A percentile compares a stretch with the other conserved stretches of the same genome.
These are phyloP conservation scores for Trichoderma afroharzianum DNA, from an alignment of 2,329 filamentous ascomycete species.

Conservation along the genomic window DNA sequence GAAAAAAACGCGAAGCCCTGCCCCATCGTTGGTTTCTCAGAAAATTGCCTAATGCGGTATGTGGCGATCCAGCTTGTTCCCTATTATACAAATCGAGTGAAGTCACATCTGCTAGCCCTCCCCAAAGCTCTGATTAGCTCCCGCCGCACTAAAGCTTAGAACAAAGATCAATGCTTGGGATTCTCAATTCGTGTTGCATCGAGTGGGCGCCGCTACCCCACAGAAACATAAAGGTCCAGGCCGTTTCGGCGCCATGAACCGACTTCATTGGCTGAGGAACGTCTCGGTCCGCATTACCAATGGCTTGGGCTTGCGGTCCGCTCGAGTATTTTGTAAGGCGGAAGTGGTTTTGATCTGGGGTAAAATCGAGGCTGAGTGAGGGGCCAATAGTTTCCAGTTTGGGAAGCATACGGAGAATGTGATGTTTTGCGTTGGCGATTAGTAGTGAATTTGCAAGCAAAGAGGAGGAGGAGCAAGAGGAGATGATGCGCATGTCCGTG, in stretches of 20 bases:
- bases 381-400: background rate
- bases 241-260: background rate
- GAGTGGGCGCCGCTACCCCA: background rate
- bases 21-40: background rate
- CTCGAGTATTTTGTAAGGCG: background rate
- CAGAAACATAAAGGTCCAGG: background rate
- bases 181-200: background rate
- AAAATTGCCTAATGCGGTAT: slow-evolving; percentile 1
- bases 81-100: background rate
- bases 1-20: background rate
- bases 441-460: background rate
- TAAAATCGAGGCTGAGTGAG: background rate
- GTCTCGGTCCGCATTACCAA: background rate
- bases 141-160: background rate
- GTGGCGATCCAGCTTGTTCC: background rate
- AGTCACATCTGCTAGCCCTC: background rate
- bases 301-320: background rate
- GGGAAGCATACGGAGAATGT: background rate
- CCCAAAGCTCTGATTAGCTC: background rate
- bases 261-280: background rate
- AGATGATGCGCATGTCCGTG: background rate
- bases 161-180: background rate
- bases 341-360: background rate
- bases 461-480: background rate
- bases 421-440: background rate